Conservation (phyloP, 2,329 filamentous ascomycete species). For the Sporothrix mexicana region DNA sequence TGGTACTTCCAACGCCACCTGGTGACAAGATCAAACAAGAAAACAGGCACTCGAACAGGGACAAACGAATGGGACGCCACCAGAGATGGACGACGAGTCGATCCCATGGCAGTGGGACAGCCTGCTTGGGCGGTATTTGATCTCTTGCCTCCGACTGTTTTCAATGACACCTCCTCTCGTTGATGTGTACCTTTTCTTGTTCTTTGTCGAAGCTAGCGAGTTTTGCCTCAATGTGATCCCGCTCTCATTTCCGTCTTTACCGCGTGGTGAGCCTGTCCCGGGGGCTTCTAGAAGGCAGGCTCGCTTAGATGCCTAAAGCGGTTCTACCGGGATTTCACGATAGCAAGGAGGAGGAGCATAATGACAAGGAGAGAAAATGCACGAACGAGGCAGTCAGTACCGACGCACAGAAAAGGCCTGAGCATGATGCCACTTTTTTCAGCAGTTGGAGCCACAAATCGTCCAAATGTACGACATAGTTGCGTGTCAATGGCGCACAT, state of each 20-base stretch:
- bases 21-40: not conserved
- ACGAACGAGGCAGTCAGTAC: not conserved
- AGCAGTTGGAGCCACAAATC: not conserved
- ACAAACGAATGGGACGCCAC: not conserved
- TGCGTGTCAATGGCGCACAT: not conserved
- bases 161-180: not conserved
- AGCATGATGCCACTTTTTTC: conserved; percentile 21
- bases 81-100: not conserved
- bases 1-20: not conserved
- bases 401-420: not conserved
- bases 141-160: not conserved
- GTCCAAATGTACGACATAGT: not conserved
- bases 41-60: not conserved
- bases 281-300: conserved; percentile 7
- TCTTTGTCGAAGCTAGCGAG: not conserved
- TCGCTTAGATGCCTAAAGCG: conserved; percentile 8
- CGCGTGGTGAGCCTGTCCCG: not conserved
- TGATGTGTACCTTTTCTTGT: not conserved
- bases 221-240: conserved; percentile 16
- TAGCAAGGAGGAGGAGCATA: not conserved
- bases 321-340: not conserved
- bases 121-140: not conserved
- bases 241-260: conserved; percentile 14
- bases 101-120: conserved; percentile 2
- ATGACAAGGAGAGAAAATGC: not conserved